Conservation (phyloP, 2,329 filamentous ascomycete species). For the Huntiella savannae region DNA sequence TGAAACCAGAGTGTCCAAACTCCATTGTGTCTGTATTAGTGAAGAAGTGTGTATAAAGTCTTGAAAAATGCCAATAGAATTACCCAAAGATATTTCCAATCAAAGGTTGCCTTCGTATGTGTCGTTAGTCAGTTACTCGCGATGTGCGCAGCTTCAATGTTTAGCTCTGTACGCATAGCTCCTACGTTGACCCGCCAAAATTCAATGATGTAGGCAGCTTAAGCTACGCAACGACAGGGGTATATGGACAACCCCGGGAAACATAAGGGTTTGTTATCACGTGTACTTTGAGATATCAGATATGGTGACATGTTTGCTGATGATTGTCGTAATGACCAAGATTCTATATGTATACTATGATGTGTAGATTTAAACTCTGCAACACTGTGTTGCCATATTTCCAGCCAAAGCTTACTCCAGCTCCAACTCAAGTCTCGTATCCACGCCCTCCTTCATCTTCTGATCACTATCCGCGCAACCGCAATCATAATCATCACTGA, state of each 20-base stretch:
- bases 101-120: not conserved
- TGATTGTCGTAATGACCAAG: too few species aligned
- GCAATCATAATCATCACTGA: slow-evolving; percentile 54
- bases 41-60: not conserved
- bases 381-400: not conserved
- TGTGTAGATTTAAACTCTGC: too few species aligned
- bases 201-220: slow-evolving; percentile 11
- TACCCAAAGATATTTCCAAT: not conserved
- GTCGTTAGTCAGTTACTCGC: not conserved
- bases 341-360: too few species aligned
- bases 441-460: slow-evolving; percentile 20
- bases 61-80: not conserved
- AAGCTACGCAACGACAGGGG: slow-evolving; percentile 7
- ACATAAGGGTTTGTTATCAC: not conserved
- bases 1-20: slow-evolving; percentile 40
- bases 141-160: not conserved
- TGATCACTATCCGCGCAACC: slow-evolving; percentile 47
- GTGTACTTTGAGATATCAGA: not conserved
- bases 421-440: slow-evolving; percentile 16
- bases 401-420: not conserved
- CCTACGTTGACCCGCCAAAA: not conserved
- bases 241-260: not conserved
- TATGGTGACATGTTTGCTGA: not conserved
- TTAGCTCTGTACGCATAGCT: not conserved
- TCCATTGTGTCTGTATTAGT: slow-evolving; percentile 27